Conservation (phyloP, 2,329 filamentous ascomycete species). For the Ceratocystis cubensis region DNA sequence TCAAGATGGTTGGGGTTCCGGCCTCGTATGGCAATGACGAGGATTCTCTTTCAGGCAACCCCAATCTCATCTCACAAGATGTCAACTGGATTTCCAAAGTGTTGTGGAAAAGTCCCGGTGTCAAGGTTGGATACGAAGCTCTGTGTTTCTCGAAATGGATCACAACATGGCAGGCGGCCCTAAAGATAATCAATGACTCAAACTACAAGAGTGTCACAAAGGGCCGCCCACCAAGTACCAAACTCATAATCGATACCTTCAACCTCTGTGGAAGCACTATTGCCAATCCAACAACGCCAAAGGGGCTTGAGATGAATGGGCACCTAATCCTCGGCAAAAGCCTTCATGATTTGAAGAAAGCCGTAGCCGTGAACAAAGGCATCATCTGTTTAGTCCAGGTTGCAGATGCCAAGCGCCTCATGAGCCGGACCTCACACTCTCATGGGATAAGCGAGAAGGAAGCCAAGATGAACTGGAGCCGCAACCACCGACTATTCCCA, state of each 20-base stretch:
- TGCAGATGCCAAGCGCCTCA: conserved; percentile 22
- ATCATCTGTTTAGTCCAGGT: conserved; percentile 23
- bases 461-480: conserved; percentile 22
- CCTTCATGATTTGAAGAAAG: neutral
- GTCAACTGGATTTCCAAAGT: conserved; percentile 15
- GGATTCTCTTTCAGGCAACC: conserved; percentile 14
- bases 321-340: neutral
- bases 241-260: conserved; percentile 26
- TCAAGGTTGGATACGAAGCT: conserved; percentile 23
- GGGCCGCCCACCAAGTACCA: conserved; percentile 19
- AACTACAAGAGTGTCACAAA: neutral
- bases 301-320: neutral
- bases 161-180: conserved; percentile 22
- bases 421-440: conserved; percentile 9
- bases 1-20: conserved; percentile 23
- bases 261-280: conserved; percentile 23
- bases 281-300: neutral
- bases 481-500: conserved; percentile 22
- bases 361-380: conserved; percentile 7
- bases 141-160: conserved; percentile 22
- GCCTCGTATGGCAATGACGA: conserved; percentile 19
- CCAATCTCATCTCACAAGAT: conserved; percentile 11
- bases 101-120: conserved; percentile 10
- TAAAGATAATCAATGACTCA: conserved; percentile 18
- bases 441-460: conserved; percentile 15